phyloP scores from a whole-genome alignment of 257 asterid species.

The Solanum sejunctum region DNA sequence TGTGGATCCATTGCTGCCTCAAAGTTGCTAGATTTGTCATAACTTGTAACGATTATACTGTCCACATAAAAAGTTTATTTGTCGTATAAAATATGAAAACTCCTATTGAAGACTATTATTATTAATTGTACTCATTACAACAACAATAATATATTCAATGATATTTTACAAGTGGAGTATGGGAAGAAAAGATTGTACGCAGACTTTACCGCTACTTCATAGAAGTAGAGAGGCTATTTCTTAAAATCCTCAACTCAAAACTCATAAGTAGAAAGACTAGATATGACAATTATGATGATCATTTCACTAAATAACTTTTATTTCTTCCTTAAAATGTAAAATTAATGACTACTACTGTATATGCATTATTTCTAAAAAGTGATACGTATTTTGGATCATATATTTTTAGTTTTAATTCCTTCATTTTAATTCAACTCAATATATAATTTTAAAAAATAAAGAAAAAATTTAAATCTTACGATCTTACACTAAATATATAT shows the following conservation, averaged over 20 bases:
- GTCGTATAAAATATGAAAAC: neutral
- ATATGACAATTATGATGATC: too few species aligned
- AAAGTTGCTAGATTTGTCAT: neutral
- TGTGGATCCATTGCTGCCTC: neutral
- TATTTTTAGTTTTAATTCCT: too few species aligned
- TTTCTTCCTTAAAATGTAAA: neutral
- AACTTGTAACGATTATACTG: neutral
- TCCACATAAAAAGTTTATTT: neutral
- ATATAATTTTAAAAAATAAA: neutral
- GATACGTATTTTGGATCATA: too few species aligned
- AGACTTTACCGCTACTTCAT: too few species aligned
- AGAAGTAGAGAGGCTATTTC: too few species aligned
- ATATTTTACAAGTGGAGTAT: too few species aligned
- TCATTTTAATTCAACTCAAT: too few species aligned
- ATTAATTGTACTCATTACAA: neutral
- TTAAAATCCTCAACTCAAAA: too few species aligned
- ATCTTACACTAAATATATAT: neutral
- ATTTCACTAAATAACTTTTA: neutral
- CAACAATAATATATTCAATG: too few species aligned
- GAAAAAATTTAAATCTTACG: rapidly evolving
- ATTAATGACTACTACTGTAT: too few species aligned
- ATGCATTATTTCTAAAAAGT: neutral
- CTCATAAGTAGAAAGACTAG: too few species aligned
- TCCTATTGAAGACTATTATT: neutral
- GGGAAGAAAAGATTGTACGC: too few species aligned